Percentiles rank a stretch among this genome's conserved stretches.
Evolutionary conservation across 495 filamentous ascomycete genomes (phyloP).

Genomic region (Hapsidospora chrysogenum): DNA sequence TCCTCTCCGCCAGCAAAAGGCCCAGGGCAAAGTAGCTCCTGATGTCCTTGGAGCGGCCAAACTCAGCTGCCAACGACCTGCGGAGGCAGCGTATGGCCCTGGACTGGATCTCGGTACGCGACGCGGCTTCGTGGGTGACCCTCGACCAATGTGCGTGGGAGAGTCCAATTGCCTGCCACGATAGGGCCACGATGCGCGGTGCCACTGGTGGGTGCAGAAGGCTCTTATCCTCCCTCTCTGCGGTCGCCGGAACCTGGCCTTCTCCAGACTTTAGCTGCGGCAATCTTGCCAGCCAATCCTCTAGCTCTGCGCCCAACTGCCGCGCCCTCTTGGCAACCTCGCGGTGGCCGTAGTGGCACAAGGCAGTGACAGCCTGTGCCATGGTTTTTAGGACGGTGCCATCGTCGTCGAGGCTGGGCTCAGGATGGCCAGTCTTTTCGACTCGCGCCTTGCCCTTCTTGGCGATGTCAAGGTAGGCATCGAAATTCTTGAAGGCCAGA

Average conservation of each 20-base stretch:
- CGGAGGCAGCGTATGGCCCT: conserved; percentile 59
- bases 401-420: conserved; percentile 62
- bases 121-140: conserved; percentile 53
- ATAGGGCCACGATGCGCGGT: conserved; percentile 38
- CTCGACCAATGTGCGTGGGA: conserved; percentile 74
- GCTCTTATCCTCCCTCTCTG: conserved; percentile 15
- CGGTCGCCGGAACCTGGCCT: conserved; percentile 4
- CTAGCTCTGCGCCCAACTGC: conserved; percentile 44
- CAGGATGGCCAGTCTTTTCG: conserved; percentile 55
- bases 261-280: conserved; percentile 6
- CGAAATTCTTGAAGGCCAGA: conserved; percentile 69
- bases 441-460: conserved; percentile 63
- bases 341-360: conserved; percentile 64
- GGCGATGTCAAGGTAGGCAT: conserved; percentile 79
- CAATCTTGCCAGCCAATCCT: conserved; percentile 36
- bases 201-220: conserved; percentile 26
- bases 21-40: conserved; percentile 68
- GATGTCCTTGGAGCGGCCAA: conserved; percentile 41
- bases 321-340: conserved; percentile 64
- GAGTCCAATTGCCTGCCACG: conserved; percentile 70
- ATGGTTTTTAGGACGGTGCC: conserved; percentile 56
- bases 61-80: conserved; percentile 47
- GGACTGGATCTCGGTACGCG: conserved; percentile 48
- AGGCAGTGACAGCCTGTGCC: conserved; percentile 56
- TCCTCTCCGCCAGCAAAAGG: conserved; percentile 60